Evolutionary conservation across 2,329 filamentous ascomycete genomes (phyloP), one percentile per base, ranked within the genome.

Genomic region (Fusarium staphyleae): DNA sequence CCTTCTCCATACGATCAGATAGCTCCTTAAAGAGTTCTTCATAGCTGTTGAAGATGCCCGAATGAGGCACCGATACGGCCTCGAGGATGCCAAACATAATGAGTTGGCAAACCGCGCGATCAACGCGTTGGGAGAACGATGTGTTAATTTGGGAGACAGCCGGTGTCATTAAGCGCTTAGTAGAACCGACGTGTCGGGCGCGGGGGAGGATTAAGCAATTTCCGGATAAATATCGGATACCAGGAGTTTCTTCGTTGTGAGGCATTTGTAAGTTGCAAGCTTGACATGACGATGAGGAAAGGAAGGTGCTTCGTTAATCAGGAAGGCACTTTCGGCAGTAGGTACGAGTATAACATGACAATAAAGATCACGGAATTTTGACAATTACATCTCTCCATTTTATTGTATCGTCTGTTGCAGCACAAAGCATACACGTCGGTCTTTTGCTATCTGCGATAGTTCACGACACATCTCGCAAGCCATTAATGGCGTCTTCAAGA

Each of bases 61-160:
- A 65, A 55, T 72, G 66, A 45, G 74, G 74, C 55, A 74, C 68
- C 12, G 72, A 66, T 45, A 75, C 71, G 34, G 75, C 70, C 55
- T 74, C 74, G 45, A 78, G 69, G 42, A 78, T 75, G 62, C 75
- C 75, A 50, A 78, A 78, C 76, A 78, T 77, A 66, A 64, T 60
- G 60, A 57, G 50, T 50, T 59, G 47, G 42, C 51, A 50, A 41
- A 62, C 28, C 28, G 28, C 56, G 57, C 59, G 59, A 62, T 60
- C 59, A 56, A 63, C 66, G 66, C 66, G 66, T 68, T 65, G 35
- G 50, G 59, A 50, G 56, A 62, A 67, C 63, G 59, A 67, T 66
- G 64, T 70, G 57, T 60, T 53, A 58, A 61, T 68, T 68, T 68
- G 64, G 46, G 50, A 29, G 56, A 68, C 36, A 40, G 68, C 66